Percentiles rank a stretch among this genome's conserved stretches.
Conservation (phyloP, 441 rosid genomes). For the Croton laevigatus region DNA sequence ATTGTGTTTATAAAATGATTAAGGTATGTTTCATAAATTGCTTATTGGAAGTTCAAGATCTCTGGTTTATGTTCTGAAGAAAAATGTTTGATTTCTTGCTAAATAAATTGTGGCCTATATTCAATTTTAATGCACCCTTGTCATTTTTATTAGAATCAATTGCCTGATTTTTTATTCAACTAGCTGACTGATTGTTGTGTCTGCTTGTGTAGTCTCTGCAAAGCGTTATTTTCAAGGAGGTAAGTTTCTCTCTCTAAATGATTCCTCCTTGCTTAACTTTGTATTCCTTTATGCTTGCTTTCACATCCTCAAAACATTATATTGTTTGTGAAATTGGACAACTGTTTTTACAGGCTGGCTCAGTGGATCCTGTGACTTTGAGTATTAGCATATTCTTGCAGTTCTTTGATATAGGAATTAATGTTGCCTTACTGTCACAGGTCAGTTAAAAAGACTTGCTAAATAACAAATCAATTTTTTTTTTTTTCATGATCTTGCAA, state of each 20-base stretch:
- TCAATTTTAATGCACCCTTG: background rate
- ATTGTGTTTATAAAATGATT: slow-evolving; percentile 98
- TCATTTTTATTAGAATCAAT: background rate
- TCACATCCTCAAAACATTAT: slow-evolving; percentile 10
- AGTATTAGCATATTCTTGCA: slow-evolving; percentile 92
- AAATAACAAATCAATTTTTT: background rate
- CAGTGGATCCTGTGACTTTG: slow-evolving; percentile 97
- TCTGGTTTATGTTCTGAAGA: slow-evolving; percentile 13
- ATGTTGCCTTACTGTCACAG: slow-evolving; percentile 94
- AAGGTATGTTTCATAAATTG: slow-evolving; percentile 51
- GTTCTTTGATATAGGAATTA: slow-evolving; percentile 95
- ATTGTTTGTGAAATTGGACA: slow-evolving; percentile 12
- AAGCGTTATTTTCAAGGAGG: slow-evolving; percentile 99
- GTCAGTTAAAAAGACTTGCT: slow-evolving; percentile 34
- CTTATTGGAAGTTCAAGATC: slow-evolving; percentile 6
- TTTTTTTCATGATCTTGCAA: background rate
- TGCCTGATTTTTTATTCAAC: background rate
- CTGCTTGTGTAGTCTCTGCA: slow-evolving; percentile 89
- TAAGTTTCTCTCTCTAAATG: slow-evolving; percentile 26
- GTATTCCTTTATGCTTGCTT: slow-evolving; percentile 3
- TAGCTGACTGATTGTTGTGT: slow-evolving; percentile 27
- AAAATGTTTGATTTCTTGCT: background rate
- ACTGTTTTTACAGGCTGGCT: slow-evolving; percentile 77
- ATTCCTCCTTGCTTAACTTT: slow-evolving; percentile 21
- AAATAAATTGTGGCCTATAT: background rate